These are phyloP conservation scores for Panaeolus cyanescens DNA, from an alignment of 768 basidiomycete species.

Conservation along the genomic window DNA sequence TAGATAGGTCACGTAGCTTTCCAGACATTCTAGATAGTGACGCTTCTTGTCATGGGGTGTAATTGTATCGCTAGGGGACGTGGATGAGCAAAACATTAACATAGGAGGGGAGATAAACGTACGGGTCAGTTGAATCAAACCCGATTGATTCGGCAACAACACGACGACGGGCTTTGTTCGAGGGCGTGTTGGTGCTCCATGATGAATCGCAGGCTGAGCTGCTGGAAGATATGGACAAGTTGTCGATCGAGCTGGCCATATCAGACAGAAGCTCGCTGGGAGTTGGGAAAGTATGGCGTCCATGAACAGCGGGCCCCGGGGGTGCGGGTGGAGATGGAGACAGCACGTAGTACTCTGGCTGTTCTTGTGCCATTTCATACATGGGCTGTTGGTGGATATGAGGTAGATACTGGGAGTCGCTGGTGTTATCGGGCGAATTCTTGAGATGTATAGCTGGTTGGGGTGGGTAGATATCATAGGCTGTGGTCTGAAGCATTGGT, in stretches of 20 bases:
- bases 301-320: not conserved
- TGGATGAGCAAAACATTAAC: constrained; percentile 6
- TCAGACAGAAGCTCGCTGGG: constrained; percentile 64
- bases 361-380: not conserved
- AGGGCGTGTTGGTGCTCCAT: constrained; percentile 35
- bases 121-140: constrained; percentile 66
- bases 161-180: constrained; percentile 60
- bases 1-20: constrained; percentile 68
- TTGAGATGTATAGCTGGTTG: not conserved
- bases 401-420: constrained; percentile 1
- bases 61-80: constrained; percentile 56
- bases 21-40: constrained; percentile 71
- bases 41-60: constrained; percentile 81
- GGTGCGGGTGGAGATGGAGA: too few relatives aligned
- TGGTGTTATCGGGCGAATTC: constrained; percentile 3
- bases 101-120: constrained; percentile 21
- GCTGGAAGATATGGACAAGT: not conserved
- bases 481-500: constrained; percentile 9
- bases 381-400: not conserved
- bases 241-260: constrained; percentile 24
- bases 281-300: constrained; percentile 53
- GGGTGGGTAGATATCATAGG: not conserved
- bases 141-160: constrained; percentile 56
- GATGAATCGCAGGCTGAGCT: not conserved
- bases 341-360: not conserved